A percentile compares a stretch with the other conserved stretches of the same genome.
phyloP scores from a whole-genome alignment of 208 protist genomes.

The Histomonas meleagridis region DNA sequence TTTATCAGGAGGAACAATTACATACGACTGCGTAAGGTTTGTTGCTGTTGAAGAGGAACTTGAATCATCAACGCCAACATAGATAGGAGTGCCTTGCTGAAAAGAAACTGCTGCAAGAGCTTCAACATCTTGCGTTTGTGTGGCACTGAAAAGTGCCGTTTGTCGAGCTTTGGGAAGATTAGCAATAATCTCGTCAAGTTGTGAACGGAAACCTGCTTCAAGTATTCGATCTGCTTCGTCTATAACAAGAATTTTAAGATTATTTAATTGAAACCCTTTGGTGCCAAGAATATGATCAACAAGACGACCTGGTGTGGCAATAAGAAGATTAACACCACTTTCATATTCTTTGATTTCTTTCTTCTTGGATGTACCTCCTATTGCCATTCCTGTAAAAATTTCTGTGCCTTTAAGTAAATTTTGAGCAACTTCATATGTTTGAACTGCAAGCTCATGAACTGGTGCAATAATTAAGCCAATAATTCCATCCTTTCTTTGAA shows the following conservation, averaged over 20 bases:
- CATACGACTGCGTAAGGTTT: conserved; percentile 70
- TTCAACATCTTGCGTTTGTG: conserved; percentile 88
- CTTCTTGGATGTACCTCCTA: not conserved
- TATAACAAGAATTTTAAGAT: conserved; percentile 69
- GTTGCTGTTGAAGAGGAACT: conserved; percentile 5
- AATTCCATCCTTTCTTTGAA: conserved; percentile 77
- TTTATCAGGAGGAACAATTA: conserved; percentile 76
- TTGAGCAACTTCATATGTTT: conserved; percentile 72
- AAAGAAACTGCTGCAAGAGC: conserved; percentile 82
- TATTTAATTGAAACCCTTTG: conserved; percentile 41
- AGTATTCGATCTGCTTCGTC: conserved; percentile 97
- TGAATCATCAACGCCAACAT: conserved; percentile 78
- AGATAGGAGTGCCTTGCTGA: conserved; percentile 55
- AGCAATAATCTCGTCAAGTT: conserved; percentile 91
- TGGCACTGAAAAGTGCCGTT: conserved; percentile 95
- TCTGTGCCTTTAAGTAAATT: not conserved
- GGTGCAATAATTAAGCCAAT: conserved; percentile 85
- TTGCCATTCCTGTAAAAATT: not conserved
- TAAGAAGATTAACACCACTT: conserved; percentile 60
- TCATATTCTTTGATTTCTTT: not conserved
- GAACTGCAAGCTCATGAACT: conserved; percentile 91
- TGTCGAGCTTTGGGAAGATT: conserved; percentile 81
- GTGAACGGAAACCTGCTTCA: conserved; percentile 88
- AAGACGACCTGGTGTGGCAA: conserved; percentile 76
- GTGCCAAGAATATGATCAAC: conserved; percentile 93